phyloP scores from a whole-genome alignment of 495 filamentous ascomycete genomes.

The Aspergillus biplanus region DNA sequence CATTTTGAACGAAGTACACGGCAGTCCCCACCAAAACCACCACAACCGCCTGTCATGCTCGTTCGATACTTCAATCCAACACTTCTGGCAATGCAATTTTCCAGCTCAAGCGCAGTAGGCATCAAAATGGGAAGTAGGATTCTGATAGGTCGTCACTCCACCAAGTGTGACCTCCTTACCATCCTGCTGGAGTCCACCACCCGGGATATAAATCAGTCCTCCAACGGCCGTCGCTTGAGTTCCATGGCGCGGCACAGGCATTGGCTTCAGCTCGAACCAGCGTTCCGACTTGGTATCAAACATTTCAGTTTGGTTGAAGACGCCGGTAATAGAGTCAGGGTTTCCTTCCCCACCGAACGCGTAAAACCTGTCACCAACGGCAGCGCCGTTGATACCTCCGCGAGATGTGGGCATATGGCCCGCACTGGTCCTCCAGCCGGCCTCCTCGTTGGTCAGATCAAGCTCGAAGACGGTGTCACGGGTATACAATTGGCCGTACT shows the following conservation, averaged over 20 bases:
- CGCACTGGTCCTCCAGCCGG: neutral
- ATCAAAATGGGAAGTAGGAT: neutral
- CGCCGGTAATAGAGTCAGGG: neutral
- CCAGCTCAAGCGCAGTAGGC: constrained; percentile 4
- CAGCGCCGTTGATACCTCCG: neutral
- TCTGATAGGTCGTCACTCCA: neutral
- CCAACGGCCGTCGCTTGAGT: too few species aligned
- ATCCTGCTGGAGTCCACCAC: constrained; percentile 11
- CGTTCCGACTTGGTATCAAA: constrained; percentile 10
- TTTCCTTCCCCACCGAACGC: constrained; percentile 6
- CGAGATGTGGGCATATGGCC: constrained; percentile 3
- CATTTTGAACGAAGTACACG: too few species aligned
- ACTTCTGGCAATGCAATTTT: too few species aligned
- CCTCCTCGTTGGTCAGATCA: neutral
- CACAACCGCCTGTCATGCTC: too few species aligned
- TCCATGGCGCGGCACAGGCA: constrained; percentile 10
- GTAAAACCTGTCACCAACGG: constrained; percentile 2
- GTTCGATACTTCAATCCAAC: too few species aligned
- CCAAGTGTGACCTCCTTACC: neutral
- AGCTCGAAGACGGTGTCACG: constrained; percentile 12
- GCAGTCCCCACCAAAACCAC: too few species aligned
- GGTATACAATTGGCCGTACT: neutral
- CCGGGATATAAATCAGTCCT: too few species aligned
- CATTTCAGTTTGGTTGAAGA: constrained; percentile 8
- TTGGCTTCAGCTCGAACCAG: neutral